phyloP scores from a whole-genome alignment of 345 rosid species.

The Psidium guajava region DNA sequence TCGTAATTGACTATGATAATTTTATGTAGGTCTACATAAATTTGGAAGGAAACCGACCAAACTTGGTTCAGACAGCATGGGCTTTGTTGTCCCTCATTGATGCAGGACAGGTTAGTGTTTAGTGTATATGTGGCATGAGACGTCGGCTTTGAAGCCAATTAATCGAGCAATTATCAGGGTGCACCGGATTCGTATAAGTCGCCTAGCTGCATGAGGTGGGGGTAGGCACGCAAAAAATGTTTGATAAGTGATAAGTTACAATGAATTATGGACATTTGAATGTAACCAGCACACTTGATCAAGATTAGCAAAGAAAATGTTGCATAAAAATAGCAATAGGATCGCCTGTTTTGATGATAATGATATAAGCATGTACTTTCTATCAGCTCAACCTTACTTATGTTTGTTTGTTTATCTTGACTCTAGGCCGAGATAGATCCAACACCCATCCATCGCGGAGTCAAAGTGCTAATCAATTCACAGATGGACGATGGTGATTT shows the following conservation, averaged over 20 bases:
- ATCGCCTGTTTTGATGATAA: not conserved
- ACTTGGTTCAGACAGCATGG: constrained; percentile 48
- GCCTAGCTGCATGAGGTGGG: not conserved
- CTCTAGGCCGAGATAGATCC: constrained; percentile 13
- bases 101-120: constrained; percentile 29
- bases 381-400: not conserved
- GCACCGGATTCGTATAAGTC: not conserved
- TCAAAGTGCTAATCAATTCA: constrained; percentile 27
- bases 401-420: not conserved
- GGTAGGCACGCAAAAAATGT: not conserved
- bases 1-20: not conserved
- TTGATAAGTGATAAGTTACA: not conserved
- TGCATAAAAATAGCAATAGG: not conserved
- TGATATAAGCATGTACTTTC: not conserved
- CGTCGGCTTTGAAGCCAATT: not conserved
- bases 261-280: not conserved
- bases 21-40: constrained; percentile 26
- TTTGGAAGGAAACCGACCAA: constrained; percentile 22
- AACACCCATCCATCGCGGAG: constrained; percentile 29
- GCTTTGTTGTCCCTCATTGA: constrained; percentile 35
- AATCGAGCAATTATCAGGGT: not conserved
- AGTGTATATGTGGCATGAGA: not conserved
- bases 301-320: not conserved
- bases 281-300: not conserved
- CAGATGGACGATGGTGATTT: constrained; percentile 53